A percentile compares a stretch with the other conserved stretches of the same genome.
Evolutionary conservation across 306 rosid genomes (phyloP).

Genomic region (Cicer pinnatifidum): DNA sequence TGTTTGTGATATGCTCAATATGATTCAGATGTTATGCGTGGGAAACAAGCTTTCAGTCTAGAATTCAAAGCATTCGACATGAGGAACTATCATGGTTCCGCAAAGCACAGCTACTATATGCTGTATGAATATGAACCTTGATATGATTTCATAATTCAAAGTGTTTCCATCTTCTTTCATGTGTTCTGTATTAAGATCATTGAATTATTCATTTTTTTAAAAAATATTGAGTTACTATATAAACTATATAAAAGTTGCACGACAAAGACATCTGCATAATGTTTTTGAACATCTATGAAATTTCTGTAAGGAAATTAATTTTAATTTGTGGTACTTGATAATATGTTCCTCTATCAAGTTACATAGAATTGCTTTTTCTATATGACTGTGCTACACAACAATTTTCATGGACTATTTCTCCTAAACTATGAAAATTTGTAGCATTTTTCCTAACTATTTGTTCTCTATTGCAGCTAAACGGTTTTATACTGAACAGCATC

Average conservation of each 20-base stretch:
- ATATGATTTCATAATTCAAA: slow-evolving; percentile 32
- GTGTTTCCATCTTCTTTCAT: not conserved
- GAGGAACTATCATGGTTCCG: slow-evolving; percentile 75
- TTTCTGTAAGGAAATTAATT: not conserved
- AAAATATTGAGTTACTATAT: no score
- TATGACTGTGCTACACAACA: slow-evolving; percentile 7
- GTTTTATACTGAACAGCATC: slow-evolving; percentile 72
- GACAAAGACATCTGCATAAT: not conserved
- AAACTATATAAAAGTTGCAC: no score
- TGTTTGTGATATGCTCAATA: slow-evolving; percentile 43
- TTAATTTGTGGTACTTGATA: not conserved
- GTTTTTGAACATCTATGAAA: not conserved
- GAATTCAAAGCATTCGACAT: slow-evolving; percentile 67
- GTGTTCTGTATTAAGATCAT: no score
- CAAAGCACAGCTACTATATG: slow-evolving; percentile 69
- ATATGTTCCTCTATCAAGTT: not conserved
- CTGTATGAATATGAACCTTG: slow-evolving; percentile 65
- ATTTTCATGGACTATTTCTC: slow-evolving; percentile 1
- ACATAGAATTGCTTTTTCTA: no score
- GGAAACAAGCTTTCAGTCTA: slow-evolving; percentile 82
- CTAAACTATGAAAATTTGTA: slow-evolving; percentile 9
- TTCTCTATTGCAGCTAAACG: slow-evolving; percentile 65
- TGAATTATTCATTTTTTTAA: no score
- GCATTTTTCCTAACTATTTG: slow-evolving; percentile 37
- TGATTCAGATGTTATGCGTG: slow-evolving; percentile 87